A percentile compares a stretch with the other conserved stretches of the same genome.
These are phyloP conservation scores for Ichthyophthirius multifiliis DNA, from an alignment of 169 alveolate species.

Conservation along the genomic window DNA sequence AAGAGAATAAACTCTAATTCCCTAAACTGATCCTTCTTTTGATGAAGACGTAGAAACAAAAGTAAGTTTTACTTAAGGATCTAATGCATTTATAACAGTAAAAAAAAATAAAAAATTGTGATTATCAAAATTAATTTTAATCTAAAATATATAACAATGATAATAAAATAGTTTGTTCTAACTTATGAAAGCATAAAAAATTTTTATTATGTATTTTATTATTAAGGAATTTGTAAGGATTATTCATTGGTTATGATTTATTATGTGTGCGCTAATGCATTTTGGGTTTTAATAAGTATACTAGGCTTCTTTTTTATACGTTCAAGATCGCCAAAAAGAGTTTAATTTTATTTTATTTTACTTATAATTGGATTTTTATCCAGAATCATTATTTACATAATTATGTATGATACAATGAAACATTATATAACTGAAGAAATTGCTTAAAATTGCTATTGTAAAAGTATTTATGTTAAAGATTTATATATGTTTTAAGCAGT, in stretches of 20 bases:
- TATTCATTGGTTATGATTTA: constrained; percentile 5
- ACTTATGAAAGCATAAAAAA: neutral
- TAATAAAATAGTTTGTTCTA: constrained; percentile 1
- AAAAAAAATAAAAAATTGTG: too few relatives aligned
- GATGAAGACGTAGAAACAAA: neutral
- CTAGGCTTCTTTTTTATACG: neutral
- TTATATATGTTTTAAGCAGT: neutral
- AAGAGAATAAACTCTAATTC: neutral
- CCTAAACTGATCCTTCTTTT: neutral
- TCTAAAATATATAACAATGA: too few relatives aligned
- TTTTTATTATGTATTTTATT: neutral
- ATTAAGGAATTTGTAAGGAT: neutral
- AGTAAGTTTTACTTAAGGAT: constrained; percentile 2
- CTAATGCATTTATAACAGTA: neutral
- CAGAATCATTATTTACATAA: neutral
- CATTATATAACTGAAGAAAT: neutral
- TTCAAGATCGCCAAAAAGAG: neutral
- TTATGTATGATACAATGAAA: constrained; percentile 6
- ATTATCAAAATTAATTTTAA: too few relatives aligned
- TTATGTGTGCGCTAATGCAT: neutral
- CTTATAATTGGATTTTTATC: neutral
- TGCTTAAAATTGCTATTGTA: neutral
- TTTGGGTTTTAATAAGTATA: neutral
- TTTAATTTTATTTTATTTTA: neutral
- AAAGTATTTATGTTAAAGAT: neutral